phyloP scores from a whole-genome alignment of 257 asterid genomes.

The Nemophila menziesii region DNA sequence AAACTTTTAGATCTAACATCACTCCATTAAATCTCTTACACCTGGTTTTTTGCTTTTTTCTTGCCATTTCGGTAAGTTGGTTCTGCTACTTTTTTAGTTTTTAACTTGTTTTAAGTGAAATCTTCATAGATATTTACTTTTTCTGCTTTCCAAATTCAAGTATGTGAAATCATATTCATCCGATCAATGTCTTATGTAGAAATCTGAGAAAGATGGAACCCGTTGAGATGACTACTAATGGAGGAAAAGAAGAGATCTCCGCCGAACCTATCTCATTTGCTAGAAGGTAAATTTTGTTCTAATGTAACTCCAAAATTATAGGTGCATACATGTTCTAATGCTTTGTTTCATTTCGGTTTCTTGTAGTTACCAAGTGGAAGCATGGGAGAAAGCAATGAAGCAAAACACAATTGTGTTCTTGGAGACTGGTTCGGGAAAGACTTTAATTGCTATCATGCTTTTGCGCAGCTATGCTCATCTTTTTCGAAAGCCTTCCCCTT shows the following conservation, averaged over 20 bases:
- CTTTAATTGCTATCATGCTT: constrained; percentile 75
- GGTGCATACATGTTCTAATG: too few species aligned
- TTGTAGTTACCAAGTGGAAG: constrained; percentile 73
- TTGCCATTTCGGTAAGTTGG: too few species aligned
- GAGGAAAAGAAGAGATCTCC: constrained; percentile 18
- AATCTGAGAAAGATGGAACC: constrained; percentile 10
- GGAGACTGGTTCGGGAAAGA: constrained; percentile 83
- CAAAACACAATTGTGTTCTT: constrained; percentile 63
- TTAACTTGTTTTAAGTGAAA: too few species aligned
- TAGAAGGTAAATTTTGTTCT: constrained; percentile 37
- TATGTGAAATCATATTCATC: too few species aligned
- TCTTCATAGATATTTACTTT: too few species aligned
- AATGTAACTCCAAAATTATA: too few species aligned
- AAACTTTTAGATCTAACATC: too few species aligned
- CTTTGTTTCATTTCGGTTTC: constrained; percentile 2
- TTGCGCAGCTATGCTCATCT: constrained; percentile 47
- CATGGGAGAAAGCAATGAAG: constrained; percentile 48
- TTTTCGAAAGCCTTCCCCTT: constrained; percentile 49
- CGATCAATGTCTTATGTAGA: neutral
- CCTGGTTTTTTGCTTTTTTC: too few species aligned
- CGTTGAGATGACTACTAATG: constrained; percentile 12
- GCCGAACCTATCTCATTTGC: constrained; percentile 36
- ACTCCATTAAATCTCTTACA: too few species aligned
- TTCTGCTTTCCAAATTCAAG: too few species aligned
- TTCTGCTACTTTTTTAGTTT: too few species aligned